Conservation (phyloP, 108 stramenopile genomes). For the Skeletonema potamos region DNA sequence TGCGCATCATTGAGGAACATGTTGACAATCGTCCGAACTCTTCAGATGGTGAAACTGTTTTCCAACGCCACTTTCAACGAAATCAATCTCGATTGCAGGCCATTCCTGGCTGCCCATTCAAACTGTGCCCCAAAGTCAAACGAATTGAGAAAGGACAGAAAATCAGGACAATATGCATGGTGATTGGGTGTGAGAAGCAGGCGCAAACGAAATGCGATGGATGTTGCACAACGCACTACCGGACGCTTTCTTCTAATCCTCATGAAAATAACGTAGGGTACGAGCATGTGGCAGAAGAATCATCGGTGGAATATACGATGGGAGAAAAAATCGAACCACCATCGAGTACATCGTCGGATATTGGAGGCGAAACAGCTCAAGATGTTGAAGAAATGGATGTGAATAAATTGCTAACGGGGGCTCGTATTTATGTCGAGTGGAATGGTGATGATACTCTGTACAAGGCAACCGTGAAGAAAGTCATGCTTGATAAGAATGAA, state of each 20-base stretch:
- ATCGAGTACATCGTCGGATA: not conserved
- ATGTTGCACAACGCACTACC: conserved; percentile 19
- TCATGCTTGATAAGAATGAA: conserved; percentile 1
- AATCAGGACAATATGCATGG: conserved; percentile 23
- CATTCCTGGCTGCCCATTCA: not conserved
- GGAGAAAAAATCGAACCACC: not conserved
- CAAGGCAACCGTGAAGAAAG: conserved; percentile 38
- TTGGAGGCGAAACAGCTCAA: not conserved
- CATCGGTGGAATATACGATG: not conserved
- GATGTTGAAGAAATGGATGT: not conserved
- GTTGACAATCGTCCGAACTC: not conserved
- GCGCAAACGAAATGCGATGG: conserved; percentile 17
- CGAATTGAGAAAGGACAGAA: conserved; percentile 12
- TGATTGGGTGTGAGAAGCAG: conserved; percentile 13
- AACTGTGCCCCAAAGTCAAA: not conserved
- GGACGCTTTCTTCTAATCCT: conserved; percentile 6
- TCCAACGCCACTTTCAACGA: conserved; percentile 1
- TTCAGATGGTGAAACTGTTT: not conserved
- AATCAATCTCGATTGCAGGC: not conserved
- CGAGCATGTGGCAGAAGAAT: not conserved
- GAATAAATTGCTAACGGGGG: not conserved
- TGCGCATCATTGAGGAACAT: not conserved
- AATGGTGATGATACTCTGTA: conserved; percentile 19
- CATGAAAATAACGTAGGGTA: not conserved
- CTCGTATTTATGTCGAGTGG: conserved; percentile 32